Base-by-base conservation (phyloP, 2,329 filamentous ascomycete genomes). In the Aspergillus tanneri region DNA sequence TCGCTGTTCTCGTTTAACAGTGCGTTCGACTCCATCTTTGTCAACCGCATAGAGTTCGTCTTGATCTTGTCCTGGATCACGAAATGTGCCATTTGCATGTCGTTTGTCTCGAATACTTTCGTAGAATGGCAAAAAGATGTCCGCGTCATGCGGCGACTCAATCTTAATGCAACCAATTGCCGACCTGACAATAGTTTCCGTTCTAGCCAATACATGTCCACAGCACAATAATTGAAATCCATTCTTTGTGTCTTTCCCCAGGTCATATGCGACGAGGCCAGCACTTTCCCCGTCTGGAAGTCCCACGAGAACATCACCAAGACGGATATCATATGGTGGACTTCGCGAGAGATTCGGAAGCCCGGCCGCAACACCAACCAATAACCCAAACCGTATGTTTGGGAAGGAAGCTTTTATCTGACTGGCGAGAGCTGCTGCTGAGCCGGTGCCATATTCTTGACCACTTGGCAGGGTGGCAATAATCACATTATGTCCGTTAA, bases 251-350 rank as follows among this genome's bases (percentile, higher is more conserved):
- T 28, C n/a, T n/a, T 68, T 70, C 0, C 70, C 69, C 0, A 71
- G 42, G 1, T 66, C 61, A 22, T 71, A 73, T 0, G 65, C 55
- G 1, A 72, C 37, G 0, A 71, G 34, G 0, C 56, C 66, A 0
- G 65, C 47, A 12, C 49, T 58, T 0, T 66, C 57, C 0, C 57
- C 54, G 0, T 59, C 43, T 0, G 61, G 49, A 2, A 67, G 37
- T 5, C 56, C 63, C 1, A 73, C 64, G 4, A 73, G 59, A 0
- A 72, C 59, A 51, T 72, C 66, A 1, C 69, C 70, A n/a, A 72
- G 59, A 3, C 70, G 64, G 10, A 72, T 72, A 49, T 72, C 69
- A 2, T 55, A 53, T 2, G 59, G 55, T 0, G 67, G 64, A 2
- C 1, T 40, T 30, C 40, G 25, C 1, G 34, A 40, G 2, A 68